A percentile compares a stretch with the other conserved stretches of the same genome.
Evolutionary conservation across 139 green algal genomes (phyloP).

Genomic region (Pleodorina starrii): DNA sequence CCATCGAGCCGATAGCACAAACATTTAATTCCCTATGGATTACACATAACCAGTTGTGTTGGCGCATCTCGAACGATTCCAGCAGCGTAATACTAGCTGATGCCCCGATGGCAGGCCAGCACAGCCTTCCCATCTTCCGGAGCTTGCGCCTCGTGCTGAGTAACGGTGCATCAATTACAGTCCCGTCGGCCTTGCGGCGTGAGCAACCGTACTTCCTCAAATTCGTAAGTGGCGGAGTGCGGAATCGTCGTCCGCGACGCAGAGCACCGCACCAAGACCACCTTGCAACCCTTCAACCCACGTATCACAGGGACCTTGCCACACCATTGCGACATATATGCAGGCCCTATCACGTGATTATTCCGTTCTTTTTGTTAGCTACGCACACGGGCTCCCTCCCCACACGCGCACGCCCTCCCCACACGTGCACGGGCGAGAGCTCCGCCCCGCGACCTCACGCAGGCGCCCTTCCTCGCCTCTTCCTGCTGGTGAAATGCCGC

Average conservation of each 20-base stretch:
- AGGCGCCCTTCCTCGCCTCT: too few relatives aligned
- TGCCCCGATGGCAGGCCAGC: not conserved
- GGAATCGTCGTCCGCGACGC: too few relatives aligned
- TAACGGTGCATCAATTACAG: slow-evolving; percentile 12
- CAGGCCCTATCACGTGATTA: not conserved
- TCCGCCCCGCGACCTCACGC: not conserved
- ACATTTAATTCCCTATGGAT: too few relatives aligned
- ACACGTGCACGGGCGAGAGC: not conserved
- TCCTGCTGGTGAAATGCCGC: too few relatives aligned
- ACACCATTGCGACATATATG: not conserved
- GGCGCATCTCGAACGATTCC: too few relatives aligned
- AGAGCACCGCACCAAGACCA: too few relatives aligned
- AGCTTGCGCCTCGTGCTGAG: slow-evolving; percentile 12
- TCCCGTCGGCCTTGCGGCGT: not conserved
- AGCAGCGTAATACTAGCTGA: too few relatives aligned
- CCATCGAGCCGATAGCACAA: too few relatives aligned
- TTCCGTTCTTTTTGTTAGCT: not conserved
- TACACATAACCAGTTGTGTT: too few relatives aligned
- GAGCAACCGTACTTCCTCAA: slow-evolving; percentile 37
- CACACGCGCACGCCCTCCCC: not conserved
- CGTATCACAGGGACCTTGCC: not conserved
- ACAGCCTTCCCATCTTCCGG: not conserved
- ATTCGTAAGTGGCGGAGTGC: slow-evolving; percentile 33
- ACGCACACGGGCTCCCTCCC: not conserved
- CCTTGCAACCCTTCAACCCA: not conserved